Evolutionary conservation across 176 grass and related monocot species (phyloP).

Genomic region (Bonia amplexicaulis): DNA sequence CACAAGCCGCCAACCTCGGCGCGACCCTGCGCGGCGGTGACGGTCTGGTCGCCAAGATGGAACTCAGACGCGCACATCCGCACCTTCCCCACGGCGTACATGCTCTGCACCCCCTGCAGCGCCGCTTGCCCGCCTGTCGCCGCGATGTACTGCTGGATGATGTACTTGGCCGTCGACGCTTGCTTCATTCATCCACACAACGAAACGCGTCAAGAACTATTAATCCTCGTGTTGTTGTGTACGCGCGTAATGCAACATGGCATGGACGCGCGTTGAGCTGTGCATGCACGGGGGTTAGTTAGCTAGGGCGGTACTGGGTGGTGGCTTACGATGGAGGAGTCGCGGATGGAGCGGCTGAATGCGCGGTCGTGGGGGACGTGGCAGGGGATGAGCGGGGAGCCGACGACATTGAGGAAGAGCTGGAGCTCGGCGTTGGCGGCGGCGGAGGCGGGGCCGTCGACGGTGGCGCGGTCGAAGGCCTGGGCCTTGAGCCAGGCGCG

Average conservation of each 20-base stretch:
- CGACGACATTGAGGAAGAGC: constrained; percentile 88
- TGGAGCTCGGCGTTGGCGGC: constrained; percentile 67
- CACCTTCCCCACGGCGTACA: constrained; percentile 92
- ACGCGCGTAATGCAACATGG: background rate
- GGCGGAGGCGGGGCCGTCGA: constrained; percentile 10
- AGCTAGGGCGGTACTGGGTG: background rate
- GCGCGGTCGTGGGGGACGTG: constrained; percentile 78
- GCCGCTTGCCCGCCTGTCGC: constrained; percentile 87
- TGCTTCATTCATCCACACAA: constrained; percentile 45
- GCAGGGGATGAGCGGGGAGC: constrained; percentile 82
- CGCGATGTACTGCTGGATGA: constrained; percentile 95
- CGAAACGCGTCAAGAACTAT: background rate
- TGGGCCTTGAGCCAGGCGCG: constrained; percentile 83
- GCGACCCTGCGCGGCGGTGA: constrained; percentile 54
- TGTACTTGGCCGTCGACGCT: constrained; percentile 98
- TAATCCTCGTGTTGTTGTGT: background rate
- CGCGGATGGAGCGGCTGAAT: constrained; percentile 83
- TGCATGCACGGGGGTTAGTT: background rate
- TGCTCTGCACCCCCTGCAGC: constrained; percentile 75
- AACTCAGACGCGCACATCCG: constrained; percentile 93
- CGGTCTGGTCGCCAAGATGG: constrained; percentile 70
- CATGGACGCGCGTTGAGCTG: background rate
- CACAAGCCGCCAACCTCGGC: constrained; percentile 86
- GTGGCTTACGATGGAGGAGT: constrained; percentile 72
- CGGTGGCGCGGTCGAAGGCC: constrained; percentile 77